Percentiles rank a stretch among this genome's conserved stretches.
Conservation (phyloP, 371 early-diverging fungal genomes). For the Pancytospora epiphaga region DNA sequence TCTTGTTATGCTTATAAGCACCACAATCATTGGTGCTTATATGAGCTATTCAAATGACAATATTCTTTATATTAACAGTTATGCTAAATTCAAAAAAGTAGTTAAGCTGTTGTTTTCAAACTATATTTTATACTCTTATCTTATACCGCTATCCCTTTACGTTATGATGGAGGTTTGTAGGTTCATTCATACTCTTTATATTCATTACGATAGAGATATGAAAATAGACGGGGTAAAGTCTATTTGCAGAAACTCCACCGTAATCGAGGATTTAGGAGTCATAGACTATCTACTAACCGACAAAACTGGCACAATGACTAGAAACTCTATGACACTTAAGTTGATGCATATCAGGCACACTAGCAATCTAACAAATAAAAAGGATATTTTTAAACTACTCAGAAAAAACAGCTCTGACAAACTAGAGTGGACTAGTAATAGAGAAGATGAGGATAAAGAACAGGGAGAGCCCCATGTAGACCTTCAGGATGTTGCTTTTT, state of each 20-base stretch:
- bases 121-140: constrained; percentile 58
- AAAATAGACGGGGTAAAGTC: constrained; percentile 67
- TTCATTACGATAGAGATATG: constrained; percentile 60
- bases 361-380: neutral
- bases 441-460: neutral
- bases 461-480: neutral
- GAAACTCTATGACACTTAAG: constrained; percentile 83
- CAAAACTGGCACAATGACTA: constrained; percentile 93
- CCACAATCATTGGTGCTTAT: constrained; percentile 47
- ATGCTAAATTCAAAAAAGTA: constrained; percentile 5
- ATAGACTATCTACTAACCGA: constrained; percentile 85
- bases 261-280: constrained; percentile 84
- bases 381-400: no score
- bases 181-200: constrained; percentile 67
- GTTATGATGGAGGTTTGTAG: constrained; percentile 73
- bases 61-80: constrained; percentile 33
- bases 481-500: neutral
- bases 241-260: constrained; percentile 71
- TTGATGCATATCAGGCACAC: constrained; percentile 36
- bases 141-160: constrained; percentile 87
- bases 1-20: constrained; percentile 45
- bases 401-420: neutral
- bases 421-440: neutral
- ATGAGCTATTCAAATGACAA: constrained; percentile 17
- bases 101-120: constrained; percentile 53